Evolutionary conservation across 305 asterid genomes (phyloP), one percentile per base, ranked within the genome.

Genomic region (Fraxinus latifolia): DNA sequence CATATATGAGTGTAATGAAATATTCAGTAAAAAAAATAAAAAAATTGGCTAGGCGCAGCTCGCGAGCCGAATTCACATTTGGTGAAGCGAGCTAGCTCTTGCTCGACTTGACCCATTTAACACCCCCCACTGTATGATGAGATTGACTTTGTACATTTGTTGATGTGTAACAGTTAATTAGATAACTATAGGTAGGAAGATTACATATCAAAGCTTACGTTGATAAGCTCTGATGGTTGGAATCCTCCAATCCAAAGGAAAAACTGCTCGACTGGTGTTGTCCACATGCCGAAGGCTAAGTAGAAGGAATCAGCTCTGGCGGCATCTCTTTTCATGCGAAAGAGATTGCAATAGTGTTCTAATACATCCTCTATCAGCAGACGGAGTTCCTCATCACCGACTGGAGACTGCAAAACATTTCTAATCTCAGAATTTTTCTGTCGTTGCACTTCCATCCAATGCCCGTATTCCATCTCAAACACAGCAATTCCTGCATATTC

Each of bases 191-290:
- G 19, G 58, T 47, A 47, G 23, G 23, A 4, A 50, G 23, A n/a
- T 50, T 50, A 5, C 8, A 58, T 42, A 50, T 62, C 31, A 76
- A 37, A 67, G 71, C 77, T 81, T 87, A 96, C 98, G n/a, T 87
- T 93, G 12, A 96, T 91, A 88, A 96, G 93, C 82, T 96, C 98
- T 12, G 98, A 96, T 5, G 99, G 98, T 1, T 92, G 85, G 81
- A 91, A 94, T 4, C 98, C 99, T 76, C 99, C 98, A 32, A 96
- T 90, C 99, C 98, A 96, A 0, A 91, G 93, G 89, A 96, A 91
- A 78, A 96, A 91, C 2, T 95, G 92, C 88, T 96, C 98, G 37
- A 93, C 91, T 0, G 97, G 84, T 58, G 98, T 91, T 85, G 88
- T 88, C 98, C 98, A 96, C 84, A 87, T 82, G 77, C 99, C 99